Evolutionary conservation across 2,329 filamentous ascomycete genomes (phyloP), one percentile per base, ranked within the genome.

Genomic region (Verticillium klebahnii): DNA sequence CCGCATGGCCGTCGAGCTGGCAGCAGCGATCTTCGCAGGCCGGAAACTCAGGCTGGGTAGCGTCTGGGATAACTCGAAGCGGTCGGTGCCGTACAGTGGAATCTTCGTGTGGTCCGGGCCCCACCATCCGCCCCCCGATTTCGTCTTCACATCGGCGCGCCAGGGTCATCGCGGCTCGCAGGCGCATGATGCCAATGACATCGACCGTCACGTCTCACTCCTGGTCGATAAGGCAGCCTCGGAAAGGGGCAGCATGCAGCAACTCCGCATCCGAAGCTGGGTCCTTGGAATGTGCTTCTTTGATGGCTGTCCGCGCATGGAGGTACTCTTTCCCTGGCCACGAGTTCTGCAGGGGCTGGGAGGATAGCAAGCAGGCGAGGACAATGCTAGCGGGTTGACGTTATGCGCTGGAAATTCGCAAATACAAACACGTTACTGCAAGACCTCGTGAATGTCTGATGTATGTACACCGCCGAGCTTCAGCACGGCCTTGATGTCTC

Each of bases 271-370:
- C 0, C 65, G 61, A 5, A 39, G 58, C 3, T 70, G 69, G 69
- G 37, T 69, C 52, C 62, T 66, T 15, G 69, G 69, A 0, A 25
- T 71, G 1, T 71, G 67, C 39, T 71, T 68, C 61, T 71, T 69
- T 36, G 39, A 60, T 0, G 59, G 62, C 3, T 62, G 32, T 45
- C 11, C 60, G 1, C 59, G 31, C 3, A 64, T 56, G 12, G 29
- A 66, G 2, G 67, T 69, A 3, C 15, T 69, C 0, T 69, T 71
- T 50, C 69, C 69, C 1, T 71, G 69, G 68, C 69, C 69, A 29
- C 45, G 2, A 32, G 39, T 62, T 36, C 56, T 62, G 12, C 29
- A 58, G 45, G 23, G 23, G 23, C 23, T 23, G 23, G 23, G 23
- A 23, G 23, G 23, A 23, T 23, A 23, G 23, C 23, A 23, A 23